Conservation (phyloP, 768 basidiomycete species). For the Tricholomella constricta region DNA sequence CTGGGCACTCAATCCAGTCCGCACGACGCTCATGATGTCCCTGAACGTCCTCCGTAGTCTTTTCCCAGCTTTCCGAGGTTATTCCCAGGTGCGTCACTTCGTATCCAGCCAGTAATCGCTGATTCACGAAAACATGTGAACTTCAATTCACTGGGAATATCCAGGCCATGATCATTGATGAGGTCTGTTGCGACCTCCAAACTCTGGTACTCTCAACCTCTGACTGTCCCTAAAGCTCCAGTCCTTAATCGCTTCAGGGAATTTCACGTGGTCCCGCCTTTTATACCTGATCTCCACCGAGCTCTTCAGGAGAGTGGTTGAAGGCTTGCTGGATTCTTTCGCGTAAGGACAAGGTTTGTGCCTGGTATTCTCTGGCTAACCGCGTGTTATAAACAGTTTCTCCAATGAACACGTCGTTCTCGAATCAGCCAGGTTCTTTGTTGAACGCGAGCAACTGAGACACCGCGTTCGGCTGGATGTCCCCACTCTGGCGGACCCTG, state of each 20-base stretch:
- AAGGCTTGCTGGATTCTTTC: constrained; percentile 67
- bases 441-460: constrained; percentile 79
- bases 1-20: constrained; percentile 61
- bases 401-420: constrained; percentile 75
- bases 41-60: constrained; percentile 73
- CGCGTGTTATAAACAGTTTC: constrained; percentile 42
- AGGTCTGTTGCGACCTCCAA: constrained; percentile 49
- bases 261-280: constrained; percentile 70
- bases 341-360: constrained; percentile 60
- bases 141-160: constrained; percentile 18
- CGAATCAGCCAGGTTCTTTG: constrained; percentile 68
- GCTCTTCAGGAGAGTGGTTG: constrained; percentile 60
- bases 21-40: constrained; percentile 69
- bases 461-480: constrained; percentile 77
- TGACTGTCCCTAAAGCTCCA: constrained; percentile 55
- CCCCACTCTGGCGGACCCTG: constrained; percentile 75
- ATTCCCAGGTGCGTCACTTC: constrained; percentile 61
- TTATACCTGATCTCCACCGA: constrained; percentile 61
- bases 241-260: constrained; percentile 64
- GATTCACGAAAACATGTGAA: constrained; percentile 16
- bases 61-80: constrained; percentile 81
- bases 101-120: background rate
- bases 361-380: constrained; percentile 17
- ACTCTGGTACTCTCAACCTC: constrained; percentile 11
- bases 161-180: constrained; percentile 78